Percentiles rank a stretch among this genome's conserved stretches.
phyloP scores from a whole-genome alignment of 2,329 filamentous ascomycete genomes.

The Leptographium radiaticola region DNA sequence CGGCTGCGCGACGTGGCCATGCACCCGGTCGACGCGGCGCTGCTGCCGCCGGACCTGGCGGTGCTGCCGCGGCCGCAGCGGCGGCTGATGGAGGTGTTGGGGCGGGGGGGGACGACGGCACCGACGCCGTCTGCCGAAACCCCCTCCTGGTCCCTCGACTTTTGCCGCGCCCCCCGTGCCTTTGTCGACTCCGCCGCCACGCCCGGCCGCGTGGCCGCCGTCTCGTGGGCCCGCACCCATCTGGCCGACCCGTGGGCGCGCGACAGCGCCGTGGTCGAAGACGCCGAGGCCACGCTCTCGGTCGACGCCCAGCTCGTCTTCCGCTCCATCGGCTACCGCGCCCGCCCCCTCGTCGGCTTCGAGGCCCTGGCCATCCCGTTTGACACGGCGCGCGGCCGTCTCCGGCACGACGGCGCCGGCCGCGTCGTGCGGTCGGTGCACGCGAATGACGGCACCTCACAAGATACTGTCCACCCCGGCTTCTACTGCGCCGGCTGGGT shows the following conservation, averaged over 20 bases:
- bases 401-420: constrained; percentile 71
- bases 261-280: constrained; percentile 31
- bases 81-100: constrained; percentile 67
- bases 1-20: constrained; percentile 62
- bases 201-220: constrained; percentile 41
- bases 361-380: constrained; percentile 64
- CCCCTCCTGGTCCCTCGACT: constrained; percentile 72
- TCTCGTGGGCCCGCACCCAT: constrained; percentile 52
- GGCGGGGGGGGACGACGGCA: constrained; percentile 50
- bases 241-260: constrained; percentile 44
- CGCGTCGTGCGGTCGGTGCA: constrained; percentile 41
- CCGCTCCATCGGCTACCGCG: constrained; percentile 90
- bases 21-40: constrained; percentile 47
- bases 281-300: constrained; percentile 31
- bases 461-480: constrained; percentile 43
- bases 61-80: constrained; percentile 62
- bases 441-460: constrained; percentile 20
- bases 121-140: constrained; percentile 30
- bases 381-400: constrained; percentile 57
- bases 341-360: constrained; percentile 63
- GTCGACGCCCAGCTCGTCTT: constrained; percentile 65
- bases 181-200: constrained; percentile 37
- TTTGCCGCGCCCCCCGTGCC: constrained; percentile 62
- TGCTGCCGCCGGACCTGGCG: constrained; percentile 56
- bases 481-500: constrained; percentile 95